A percentile compares a stretch with the other conserved stretches of the same genome.
These are phyloP conservation scores for Pythium plurisporium DNA, from an alignment of 352 stramenopile genomes.

Conservation along the genomic window DNA sequence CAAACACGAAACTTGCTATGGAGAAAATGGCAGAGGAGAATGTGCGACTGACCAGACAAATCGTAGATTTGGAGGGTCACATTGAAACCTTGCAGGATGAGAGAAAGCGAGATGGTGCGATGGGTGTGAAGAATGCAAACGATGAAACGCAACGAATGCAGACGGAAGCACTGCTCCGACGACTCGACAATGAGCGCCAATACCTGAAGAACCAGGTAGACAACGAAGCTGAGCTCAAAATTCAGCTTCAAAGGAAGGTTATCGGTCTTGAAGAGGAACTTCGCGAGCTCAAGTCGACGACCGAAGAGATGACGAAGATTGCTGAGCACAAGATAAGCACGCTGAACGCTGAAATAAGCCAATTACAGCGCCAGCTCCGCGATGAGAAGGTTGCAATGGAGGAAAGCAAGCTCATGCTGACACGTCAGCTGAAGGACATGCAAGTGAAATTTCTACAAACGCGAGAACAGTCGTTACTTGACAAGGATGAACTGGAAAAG, in stretches of 20 bases:
- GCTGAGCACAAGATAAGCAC: conserved; percentile 42
- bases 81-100: conserved; percentile 61
- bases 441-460: conserved; percentile 52
- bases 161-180: conserved; percentile 66
- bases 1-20: conserved; percentile 56
- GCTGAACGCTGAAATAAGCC: conserved; percentile 16
- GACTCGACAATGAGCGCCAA: conserved; percentile 75
- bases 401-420: conserved; percentile 45
- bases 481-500: conserved; percentile 65
- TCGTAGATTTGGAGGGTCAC: conserved; percentile 57
- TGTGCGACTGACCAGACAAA: conserved; percentile 49
- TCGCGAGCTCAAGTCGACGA: conserved; percentile 27
- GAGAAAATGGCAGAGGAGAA: conserved; percentile 77
- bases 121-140: conserved; percentile 61
- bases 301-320: conserved; percentile 33
- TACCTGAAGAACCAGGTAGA: conserved; percentile 80
- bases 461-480: conserved; percentile 52
- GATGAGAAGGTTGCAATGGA: conserved; percentile 40
- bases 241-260: conserved; percentile 37
- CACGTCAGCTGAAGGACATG: conserved; percentile 51
- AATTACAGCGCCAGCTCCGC: conserved; percentile 32
- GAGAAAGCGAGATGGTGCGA: conserved; percentile 31
- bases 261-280: conserved; percentile 40
- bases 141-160: conserved; percentile 77
- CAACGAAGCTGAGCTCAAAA: conserved; percentile 43